Percentiles rank a stretch among this genome's conserved stretches.
Conservation (phyloP, 257 asterid species). For the Przewalskia tangutica region DNA sequence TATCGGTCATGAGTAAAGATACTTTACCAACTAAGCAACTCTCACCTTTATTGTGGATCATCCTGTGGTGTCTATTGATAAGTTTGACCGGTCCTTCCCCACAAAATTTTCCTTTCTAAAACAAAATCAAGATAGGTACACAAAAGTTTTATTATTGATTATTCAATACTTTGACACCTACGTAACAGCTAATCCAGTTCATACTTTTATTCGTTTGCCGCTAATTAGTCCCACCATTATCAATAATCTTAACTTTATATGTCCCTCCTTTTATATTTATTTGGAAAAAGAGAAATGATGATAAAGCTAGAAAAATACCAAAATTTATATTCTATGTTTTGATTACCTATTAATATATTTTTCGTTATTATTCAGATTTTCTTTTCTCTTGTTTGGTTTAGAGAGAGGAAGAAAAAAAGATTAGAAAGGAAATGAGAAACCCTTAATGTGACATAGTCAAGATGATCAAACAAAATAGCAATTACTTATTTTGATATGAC, state of each 20-base stretch:
- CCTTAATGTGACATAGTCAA: no score
- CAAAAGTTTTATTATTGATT: no score
- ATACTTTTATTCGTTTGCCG: not conserved
- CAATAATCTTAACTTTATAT: not conserved
- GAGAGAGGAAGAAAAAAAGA: not conserved
- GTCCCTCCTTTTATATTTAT: not conserved
- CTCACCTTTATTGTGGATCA: no score
- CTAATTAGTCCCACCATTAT: not conserved
- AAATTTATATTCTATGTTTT: not conserved
- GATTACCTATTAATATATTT: no score
- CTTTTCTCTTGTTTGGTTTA: not conserved
- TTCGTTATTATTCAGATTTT: not conserved
- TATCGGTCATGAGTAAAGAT: no score
- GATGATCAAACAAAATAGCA: no score
- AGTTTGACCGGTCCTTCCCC: no score
- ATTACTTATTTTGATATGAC: no score
- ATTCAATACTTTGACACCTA: not conserved
- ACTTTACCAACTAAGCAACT: no score
- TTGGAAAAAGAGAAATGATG: not conserved
- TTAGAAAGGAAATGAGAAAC: not conserved
- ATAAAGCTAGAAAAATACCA: not conserved
- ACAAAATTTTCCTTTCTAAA: not conserved
- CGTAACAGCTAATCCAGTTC: not conserved
- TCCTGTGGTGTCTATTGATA: no score
- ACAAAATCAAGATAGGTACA: not conserved